phyloP scores from a whole-genome alignment of 371 early-diverging fungal genomes.

The Mucor circinelloides region DNA sequence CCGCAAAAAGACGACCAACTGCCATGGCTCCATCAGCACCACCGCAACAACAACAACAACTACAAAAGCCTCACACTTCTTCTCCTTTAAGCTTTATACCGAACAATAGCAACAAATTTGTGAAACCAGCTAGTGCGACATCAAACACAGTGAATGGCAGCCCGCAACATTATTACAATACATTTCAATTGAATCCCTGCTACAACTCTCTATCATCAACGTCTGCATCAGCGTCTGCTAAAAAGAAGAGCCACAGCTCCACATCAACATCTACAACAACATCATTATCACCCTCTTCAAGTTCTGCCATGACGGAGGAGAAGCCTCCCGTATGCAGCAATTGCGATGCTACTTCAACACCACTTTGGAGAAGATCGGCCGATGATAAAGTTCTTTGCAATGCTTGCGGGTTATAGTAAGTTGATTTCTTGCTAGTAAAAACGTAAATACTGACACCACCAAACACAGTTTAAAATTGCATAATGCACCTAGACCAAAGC shows the following conservation, averaged over 20 bases:
- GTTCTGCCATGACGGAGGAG: not conserved
- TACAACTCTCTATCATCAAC: not conserved
- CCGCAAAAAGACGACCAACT: conserved; percentile 1
- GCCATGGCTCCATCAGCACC: not conserved
- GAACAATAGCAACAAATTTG: not conserved
- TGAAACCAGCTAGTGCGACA: not conserved
- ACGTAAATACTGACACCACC: not conserved
- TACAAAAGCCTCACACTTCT: not conserved
- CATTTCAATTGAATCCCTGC: conserved; percentile 16
- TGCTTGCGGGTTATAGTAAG: conserved; percentile 93
- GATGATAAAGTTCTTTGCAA: conserved; percentile 90
- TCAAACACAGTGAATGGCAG: not conserved
- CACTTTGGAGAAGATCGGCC: conserved; percentile 93
- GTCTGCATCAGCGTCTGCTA: not conserved
- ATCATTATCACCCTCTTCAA: not conserved
- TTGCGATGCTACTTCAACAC: conserved; percentile 89
- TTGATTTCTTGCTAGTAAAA: not conserved
- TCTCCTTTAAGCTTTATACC: not conserved
- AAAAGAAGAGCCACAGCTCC: not conserved
- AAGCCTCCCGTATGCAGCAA: conserved; percentile 68
- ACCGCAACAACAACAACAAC: conserved; percentile 1
- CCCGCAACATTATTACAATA: conserved; percentile 20
- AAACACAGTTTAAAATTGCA: conserved; percentile 65
- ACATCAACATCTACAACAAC: not conserved
- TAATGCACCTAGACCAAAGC: conserved; percentile 64